phyloP scores from a whole-genome alignment of 441 rosid genomes.

The Populus trichocarpa region DNA sequence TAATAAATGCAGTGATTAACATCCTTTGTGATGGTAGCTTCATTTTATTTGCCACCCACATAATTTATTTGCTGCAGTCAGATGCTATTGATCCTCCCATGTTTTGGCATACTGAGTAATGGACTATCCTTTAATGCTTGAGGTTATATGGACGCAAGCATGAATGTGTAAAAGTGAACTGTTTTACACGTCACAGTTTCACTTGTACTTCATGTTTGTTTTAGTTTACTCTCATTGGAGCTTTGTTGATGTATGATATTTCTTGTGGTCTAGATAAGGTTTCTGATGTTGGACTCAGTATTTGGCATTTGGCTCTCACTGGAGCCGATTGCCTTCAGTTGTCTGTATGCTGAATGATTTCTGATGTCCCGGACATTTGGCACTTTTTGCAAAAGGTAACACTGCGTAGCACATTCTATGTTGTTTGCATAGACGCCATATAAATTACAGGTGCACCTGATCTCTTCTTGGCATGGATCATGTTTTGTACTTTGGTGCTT shows the following conservation, averaged over 20 bases:
- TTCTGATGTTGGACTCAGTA: not conserved
- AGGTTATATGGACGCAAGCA: not conserved
- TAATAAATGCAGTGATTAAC: not conserved
- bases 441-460: not conserved
- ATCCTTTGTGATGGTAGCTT: not conserved
- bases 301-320: not conserved
- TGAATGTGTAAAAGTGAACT: not conserved
- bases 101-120: not conserved
- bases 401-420: not conserved
- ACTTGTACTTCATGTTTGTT: not conserved
- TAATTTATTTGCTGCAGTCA: not conserved
- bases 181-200: not conserved
- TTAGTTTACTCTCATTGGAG: not conserved
- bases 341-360: not conserved
- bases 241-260: not conserved
- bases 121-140: not conserved
- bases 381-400: too few species aligned
- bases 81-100: not conserved
- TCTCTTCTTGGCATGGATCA: not conserved
- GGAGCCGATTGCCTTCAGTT: not conserved
- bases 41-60: not conserved
- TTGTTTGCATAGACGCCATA: not conserved
- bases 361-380: not conserved
- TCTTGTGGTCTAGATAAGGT: not conserved
- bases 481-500: not conserved